Conservation (phyloP, 2,329 filamentous ascomycete species). For the Sclerotinia subarctica region DNA sequence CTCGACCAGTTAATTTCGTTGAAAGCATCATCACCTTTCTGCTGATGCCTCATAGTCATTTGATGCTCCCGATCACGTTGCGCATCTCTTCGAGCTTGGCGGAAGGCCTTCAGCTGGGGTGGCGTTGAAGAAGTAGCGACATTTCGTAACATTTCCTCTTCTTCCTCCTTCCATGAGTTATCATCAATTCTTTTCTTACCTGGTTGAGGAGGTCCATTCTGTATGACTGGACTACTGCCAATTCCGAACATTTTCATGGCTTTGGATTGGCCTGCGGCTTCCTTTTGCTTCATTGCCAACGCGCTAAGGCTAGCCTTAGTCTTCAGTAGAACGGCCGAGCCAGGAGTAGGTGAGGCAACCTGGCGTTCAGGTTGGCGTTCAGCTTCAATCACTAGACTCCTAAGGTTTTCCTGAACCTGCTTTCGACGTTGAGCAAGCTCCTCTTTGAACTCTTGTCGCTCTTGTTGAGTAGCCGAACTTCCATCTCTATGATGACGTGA, state of each 20-base stretch:
- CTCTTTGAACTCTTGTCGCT: constrained; percentile 68
- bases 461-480: constrained; percentile 51
- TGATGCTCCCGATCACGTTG: constrained; percentile 37
- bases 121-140: constrained; percentile 23
- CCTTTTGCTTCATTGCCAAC: constrained; percentile 48
- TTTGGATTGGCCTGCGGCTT: constrained; percentile 46
- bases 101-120: constrained; percentile 34
- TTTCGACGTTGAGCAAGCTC: constrained; percentile 69
- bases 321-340: constrained; percentile 49
- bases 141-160: constrained; percentile 30
- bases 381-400: constrained; percentile 64
- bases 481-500: constrained; percentile 45
- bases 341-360: constrained; percentile 1
- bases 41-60: constrained; percentile 31
- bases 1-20: constrained; percentile 26
- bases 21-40: constrained; percentile 24
- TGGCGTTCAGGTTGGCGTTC: constrained; percentile 40
- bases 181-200: constrained; percentile 38
- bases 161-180: constrained; percentile 31
- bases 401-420: constrained; percentile 70
- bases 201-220: constrained; percentile 44
- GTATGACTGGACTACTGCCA: constrained; percentile 39
- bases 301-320: constrained; percentile 67
- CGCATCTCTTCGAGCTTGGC: constrained; percentile 36
- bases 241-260: constrained; percentile 61